Base-by-base conservation (phyloP, 192 early-diverging fungal species). In the Umbelopsis vinacea region DNA sequence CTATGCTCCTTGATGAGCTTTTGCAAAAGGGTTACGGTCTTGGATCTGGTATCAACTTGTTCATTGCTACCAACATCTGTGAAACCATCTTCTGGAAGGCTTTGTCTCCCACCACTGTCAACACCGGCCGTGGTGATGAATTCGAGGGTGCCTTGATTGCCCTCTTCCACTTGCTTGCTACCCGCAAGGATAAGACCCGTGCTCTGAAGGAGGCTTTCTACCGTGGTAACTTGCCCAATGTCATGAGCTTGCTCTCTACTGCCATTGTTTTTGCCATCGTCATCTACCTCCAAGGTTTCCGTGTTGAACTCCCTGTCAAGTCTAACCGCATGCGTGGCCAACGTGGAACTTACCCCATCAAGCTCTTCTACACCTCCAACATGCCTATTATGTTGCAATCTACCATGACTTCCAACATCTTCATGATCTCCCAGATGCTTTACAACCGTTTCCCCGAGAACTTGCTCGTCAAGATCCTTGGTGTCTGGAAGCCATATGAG, bases 351-450 rank as follows among this genome's bases (percentile, higher is more conserved):
- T 99, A 97, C 87, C 98, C 98, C 66, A 89, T 99, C 91, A 99
- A 99, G 90, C 86, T 99, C 52, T 98, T 99, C 85, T 99, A 99
- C 89, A 99, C 98, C 43, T 98, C 96, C 75, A 99, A 98, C 88
- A 99, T 99, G 98, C 95, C 98, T 60, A 98, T 99, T 79, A 98
- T 99, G 98, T 91, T 98, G 70, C 97, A 98, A 84, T 98, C 96
- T 37, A 96, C 98, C 47, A 85, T 99, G 71, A 92, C 95, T 46
- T 97, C 96, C 68, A 94, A 99, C 76, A 86, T 97, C 69, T 99
- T 97, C 82, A 94, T 99, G 87, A 95, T 99, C 82, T 97, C 96
- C 26, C 98, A 99, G 89, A 88, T 98, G 81, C 87, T 98, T 71
- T 97, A 94, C 92, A 97, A 93, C 85, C 87, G 97, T 67, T 99